These are phyloP conservation scores for Microcos paniculata DNA, from an alignment of 345 rosid species.

Conservation along the genomic window DNA sequence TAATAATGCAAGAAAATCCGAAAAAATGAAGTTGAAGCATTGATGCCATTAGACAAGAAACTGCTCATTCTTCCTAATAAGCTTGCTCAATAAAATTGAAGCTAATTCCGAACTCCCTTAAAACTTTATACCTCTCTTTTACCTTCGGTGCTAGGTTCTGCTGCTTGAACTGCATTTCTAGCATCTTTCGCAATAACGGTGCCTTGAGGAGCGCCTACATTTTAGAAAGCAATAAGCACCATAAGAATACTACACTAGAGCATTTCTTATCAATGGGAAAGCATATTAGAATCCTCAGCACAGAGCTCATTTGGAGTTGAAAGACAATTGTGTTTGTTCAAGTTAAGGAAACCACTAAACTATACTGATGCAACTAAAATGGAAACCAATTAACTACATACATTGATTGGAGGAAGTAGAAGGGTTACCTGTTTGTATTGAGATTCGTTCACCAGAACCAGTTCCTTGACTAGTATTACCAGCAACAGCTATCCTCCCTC, in stretches of 20 bases:
- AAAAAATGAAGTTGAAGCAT: constrained; percentile 7
- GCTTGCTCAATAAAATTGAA: background rate
- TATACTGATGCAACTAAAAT: background rate
- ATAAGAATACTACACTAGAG: background rate
- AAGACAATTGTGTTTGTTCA: background rate
- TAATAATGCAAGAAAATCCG: background rate
- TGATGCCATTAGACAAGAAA: background rate
- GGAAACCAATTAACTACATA: background rate
- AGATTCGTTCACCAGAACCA: constrained; percentile 39
- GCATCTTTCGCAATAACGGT: constrained; percentile 31
- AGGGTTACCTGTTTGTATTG: constrained; percentile 48
- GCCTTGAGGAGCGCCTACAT: constrained; percentile 35
- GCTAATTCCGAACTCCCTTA: constrained; percentile 1
- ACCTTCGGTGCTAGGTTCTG: constrained; percentile 45
- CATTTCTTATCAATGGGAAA: background rate
- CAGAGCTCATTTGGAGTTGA: background rate
- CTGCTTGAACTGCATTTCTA: constrained; percentile 43
- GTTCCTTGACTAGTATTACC: constrained; percentile 31
- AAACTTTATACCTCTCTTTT: constrained; percentile 36
- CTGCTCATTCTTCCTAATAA: constrained; percentile 6
- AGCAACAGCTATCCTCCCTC: constrained; percentile 29
- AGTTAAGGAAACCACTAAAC: background rate
- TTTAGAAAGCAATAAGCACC: background rate
- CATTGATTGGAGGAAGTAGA: background rate
- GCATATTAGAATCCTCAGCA: background rate